Base-by-base conservation (phyloP, 1,139 yeast species). In the Lodderomyces margitis region DNA sequence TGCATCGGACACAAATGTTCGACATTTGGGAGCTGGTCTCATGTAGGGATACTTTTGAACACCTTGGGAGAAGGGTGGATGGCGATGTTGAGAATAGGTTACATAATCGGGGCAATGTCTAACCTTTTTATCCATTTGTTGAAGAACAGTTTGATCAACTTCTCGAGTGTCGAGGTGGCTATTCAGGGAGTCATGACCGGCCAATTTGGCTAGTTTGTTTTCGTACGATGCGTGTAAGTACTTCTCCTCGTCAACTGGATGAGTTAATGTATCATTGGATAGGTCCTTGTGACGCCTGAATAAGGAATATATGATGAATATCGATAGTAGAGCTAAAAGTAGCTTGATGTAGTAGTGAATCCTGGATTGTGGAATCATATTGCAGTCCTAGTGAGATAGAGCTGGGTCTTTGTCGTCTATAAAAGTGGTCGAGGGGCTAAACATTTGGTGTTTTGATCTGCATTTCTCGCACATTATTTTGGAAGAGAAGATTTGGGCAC, bases 21-120 rank as follows among this genome's bases (percentile, higher is more conserved):
- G 75, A 57, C 96, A 89, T 37, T 73, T 60, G 7, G 66, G 66
- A 0, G 77, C 68, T 2, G 96, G 96, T 50, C 96, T 68, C 81
- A 87, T 92, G 51, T 58, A 85, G 0, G 96, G 88, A 46, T 81
- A 69, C 37, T 62, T 54, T 39, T 75, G 55, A 3, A 61, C 56
- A 0, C 87, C 87, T 1, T 55, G 46, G 0, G 82, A 70, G 12
- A 59, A 66, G 0, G 87, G 87, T 1, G 54, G 57, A 52, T 83
- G 88, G 33, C 55, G 53, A 2, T 43, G 46, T 42, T 71, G 58
- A 4, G 75, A 66, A 51, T 72, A 71, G 1, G 64, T 65, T 9
- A 66, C 66, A 45, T 72, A 73, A 48, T 72, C 67, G 11, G 71
- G 71, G 52, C 78, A 73, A 36, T 58, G 54, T 11, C 44, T 45